phyloP scores from a whole-genome alignment of 164 flowering plant species.

The grape (Vitis vinifera) region ASM3070453v1 NC_081821.1:1799501-1800000 shows the following conservation, averaged over 20 bases:
- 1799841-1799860: background rate
- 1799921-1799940: background rate
- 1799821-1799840: background rate
- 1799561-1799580: background rate
- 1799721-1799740: slow-evolving; percentile 10
- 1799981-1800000: slow-evolving; percentile 5
- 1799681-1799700: background rate
- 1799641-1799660: slow-evolving; percentile 4
- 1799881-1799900: background rate
- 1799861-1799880: background rate
- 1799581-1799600: background rate
- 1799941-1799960: background rate
- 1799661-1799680: background rate
- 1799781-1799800: background rate
- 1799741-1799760: slow-evolving; percentile 1
- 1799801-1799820: background rate
- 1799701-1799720: background rate
- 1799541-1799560: background rate
- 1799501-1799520: too few relatives aligned
- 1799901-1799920: slow-evolving; percentile 3
- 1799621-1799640: background rate
- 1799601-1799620: background rate
- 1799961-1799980: background rate
- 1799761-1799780: background rate
- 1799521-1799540: too few relatives aligned